Base-by-base conservation (phyloP, 495 filamentous ascomycete genomes). In the Penicillium arizonense region DNA sequence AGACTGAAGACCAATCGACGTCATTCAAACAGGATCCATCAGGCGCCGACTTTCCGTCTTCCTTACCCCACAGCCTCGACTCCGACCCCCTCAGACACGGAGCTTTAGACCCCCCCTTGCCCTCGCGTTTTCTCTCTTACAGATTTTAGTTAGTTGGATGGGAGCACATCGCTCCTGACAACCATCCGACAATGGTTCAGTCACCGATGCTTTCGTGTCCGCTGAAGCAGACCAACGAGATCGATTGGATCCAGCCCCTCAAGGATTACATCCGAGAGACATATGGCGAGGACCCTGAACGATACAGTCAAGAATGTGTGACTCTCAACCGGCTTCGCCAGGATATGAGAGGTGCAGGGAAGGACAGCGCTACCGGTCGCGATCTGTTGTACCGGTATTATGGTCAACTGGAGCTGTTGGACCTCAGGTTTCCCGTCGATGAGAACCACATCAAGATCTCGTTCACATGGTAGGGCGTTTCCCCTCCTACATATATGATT, bases 381-480 rank as follows among this genome's bases (percentile, higher is more conserved):
- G 94, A 98, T 71, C 73, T 98, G 52, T 74, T 98, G 34, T 98
- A 98, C 71, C 85, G 95, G 64, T 98, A 98, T 70, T 98, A 98
- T 64, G 94, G 93, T 26, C 94, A 98, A 71, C 80, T 98, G 55
- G 94, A 98, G 74, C 76, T 97, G 50, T 69, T 98, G 61, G 94
- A 98, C 65, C 79, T 98, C 49, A 81, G 94, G 55, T 98, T 98
- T 68, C 95, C 95, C 3, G 89, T 98, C 16, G 95, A 98, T 64
- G 94, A 97, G 75, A 92, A 96, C 62, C 93, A 97, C 60, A 96
- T 98, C 75, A 96, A 96, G 75, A 96, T 98, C 56, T 89, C 89
- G 3, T 98, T 98, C 71, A 97, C 95, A 46, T 98, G 94, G 94
- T 98, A 82, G 59, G 28, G 77, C 65, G 4, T 20, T 26, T n/a